Conservation (phyloP, 768 basidiomycete genomes). For the Epithele typhae region DNA sequence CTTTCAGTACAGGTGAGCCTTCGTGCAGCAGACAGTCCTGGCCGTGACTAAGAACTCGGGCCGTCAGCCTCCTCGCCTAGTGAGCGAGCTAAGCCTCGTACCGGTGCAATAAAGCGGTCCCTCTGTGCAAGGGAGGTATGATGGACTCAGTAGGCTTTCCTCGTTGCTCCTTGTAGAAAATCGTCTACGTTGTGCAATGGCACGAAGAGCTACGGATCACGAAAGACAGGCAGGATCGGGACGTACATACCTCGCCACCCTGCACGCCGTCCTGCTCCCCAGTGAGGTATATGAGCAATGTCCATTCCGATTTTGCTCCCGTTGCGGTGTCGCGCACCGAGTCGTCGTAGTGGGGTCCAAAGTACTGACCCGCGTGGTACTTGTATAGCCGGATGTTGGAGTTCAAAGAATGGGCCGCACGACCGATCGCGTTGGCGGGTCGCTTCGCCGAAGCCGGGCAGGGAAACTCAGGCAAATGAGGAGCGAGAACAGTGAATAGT, state of each 20-base stretch:
- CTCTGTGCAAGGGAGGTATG: constrained; percentile 50
- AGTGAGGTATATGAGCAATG: constrained; percentile 67
- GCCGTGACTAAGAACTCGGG: constrained; percentile 47
- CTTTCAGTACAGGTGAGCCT: constrained; percentile 55
- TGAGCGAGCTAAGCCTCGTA: constrained; percentile 20
- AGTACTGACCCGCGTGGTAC: constrained; percentile 59
- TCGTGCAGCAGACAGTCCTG: constrained; percentile 70
- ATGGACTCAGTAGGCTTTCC: constrained; percentile 47
- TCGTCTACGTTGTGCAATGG: constrained; percentile 40
- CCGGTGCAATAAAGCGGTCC: constrained; percentile 66
- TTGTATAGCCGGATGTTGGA: constrained; percentile 74
- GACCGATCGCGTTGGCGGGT: constrained; percentile 20
- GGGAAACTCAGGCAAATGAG: constrained; percentile 56
- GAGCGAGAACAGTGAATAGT: constrained; percentile 44
- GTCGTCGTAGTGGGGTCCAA: constrained; percentile 77
- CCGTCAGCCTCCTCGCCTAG: not conserved
- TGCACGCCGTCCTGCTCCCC: constrained; percentile 69
- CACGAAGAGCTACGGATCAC: no score
- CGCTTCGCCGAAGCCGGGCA: constrained; percentile 32
- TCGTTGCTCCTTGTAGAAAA: constrained; percentile 60
- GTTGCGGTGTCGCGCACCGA: constrained; percentile 55
- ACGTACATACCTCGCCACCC: constrained; percentile 54
- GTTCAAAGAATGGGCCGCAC: constrained; percentile 57
- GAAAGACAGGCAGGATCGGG: not conserved
- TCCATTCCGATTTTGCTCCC: constrained; percentile 72